phyloP scores from a whole-genome alignment of 768 basidiomycete genomes.

The Rhizopogon sp. region DNA sequence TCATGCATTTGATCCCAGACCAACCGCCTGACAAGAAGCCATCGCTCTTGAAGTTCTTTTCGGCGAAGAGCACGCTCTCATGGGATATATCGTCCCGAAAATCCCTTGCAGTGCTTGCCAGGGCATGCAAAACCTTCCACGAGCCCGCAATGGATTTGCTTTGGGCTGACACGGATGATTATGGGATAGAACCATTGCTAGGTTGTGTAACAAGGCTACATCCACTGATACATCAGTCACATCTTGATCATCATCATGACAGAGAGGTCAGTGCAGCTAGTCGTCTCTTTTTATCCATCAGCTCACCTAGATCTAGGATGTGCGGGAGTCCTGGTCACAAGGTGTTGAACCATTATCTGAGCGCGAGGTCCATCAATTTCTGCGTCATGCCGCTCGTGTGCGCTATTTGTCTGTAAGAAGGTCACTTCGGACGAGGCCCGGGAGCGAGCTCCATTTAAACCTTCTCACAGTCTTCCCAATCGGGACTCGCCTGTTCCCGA shows the following conservation, averaged over 20 bases:
- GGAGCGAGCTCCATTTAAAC: background rate
- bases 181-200: background rate
- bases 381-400: background rate
- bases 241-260: no score
- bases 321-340: background rate
- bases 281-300: background rate
- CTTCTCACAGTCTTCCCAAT: background rate
- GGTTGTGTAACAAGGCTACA: background rate
- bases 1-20: background rate
- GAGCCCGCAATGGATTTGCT: background rate
- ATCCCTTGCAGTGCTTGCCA: background rate
- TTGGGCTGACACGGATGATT: background rate
- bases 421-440: no score
- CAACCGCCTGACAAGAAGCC: background rate
- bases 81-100: background rate
- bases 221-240: background rate
- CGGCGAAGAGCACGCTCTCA: no score
- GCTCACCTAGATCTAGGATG: background rate
- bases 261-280: background rate
- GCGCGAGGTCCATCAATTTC: background rate
- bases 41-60: no score
- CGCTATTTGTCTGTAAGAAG: background rate
- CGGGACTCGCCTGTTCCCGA: background rate
- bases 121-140: background rate
- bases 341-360: background rate